These are phyloP conservation scores for Bolboschoenus planiculmis DNA, from an alignment of 176 grass and related monocot species.

Conservation along the genomic window DNA sequence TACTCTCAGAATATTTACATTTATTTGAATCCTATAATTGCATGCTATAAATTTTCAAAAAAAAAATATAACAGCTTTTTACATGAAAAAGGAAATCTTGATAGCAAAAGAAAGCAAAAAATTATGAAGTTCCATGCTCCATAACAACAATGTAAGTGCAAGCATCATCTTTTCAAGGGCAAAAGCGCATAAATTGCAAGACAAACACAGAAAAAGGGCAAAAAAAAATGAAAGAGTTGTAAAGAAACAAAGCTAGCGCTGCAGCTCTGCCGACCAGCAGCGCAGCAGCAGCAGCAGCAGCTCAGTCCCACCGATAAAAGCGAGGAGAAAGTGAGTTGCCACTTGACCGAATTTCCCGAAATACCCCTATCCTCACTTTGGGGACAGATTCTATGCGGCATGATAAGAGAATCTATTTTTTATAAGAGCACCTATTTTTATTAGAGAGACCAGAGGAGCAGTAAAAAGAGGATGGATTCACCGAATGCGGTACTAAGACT, in stretches of 20 bases:
- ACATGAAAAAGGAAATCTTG: not conserved
- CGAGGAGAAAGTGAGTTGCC: slow-evolving; percentile 42
- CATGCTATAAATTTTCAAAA: not conserved
- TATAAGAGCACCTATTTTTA: too few relatives aligned
- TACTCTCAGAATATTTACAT: not conserved
- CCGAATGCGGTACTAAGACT: not conserved
- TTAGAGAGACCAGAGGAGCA: not conserved
- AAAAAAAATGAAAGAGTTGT: not conserved
- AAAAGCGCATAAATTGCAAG: slow-evolving; percentile 21
- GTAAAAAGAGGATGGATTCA: not conserved
- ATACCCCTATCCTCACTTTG: not conserved
- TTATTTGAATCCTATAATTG: not conserved
- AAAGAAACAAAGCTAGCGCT: slow-evolving; percentile 22
- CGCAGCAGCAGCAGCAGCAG: slow-evolving; percentile 16
- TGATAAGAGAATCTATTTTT: too few relatives aligned
- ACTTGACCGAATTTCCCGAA: not conserved
- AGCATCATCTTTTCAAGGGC: not conserved
- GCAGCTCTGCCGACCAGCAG: slow-evolving; percentile 24
- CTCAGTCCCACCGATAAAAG: slow-evolving; percentile 46
- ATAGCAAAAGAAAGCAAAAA: not conserved
- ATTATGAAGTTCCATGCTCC: not conserved
- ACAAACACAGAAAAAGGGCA: not conserved
- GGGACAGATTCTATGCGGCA: not conserved
- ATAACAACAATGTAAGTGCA: not conserved
- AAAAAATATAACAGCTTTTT: not conserved